A percentile compares a stretch with the other conserved stretches of the same genome.
These are phyloP conservation scores for Scheffersomyces ergatensis DNA, from an alignment of 805 yeast species.

Conservation along the genomic window DNA sequence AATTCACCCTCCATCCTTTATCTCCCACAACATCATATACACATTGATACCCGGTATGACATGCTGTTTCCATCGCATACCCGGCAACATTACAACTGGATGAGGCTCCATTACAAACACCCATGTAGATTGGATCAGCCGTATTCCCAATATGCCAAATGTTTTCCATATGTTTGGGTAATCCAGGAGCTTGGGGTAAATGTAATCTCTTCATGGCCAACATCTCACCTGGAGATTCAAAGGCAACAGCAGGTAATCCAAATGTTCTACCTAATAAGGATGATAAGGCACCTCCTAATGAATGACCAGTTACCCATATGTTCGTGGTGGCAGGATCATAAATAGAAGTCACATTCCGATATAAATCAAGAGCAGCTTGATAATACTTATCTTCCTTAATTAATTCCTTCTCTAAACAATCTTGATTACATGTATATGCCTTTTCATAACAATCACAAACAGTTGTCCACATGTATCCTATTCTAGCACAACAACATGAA, in stretches of 20 bases:
- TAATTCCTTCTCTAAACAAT: conserved; percentile 77
- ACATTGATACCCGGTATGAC: conserved; percentile 89
- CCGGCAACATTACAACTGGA: conserved; percentile 89
- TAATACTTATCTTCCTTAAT: conserved; percentile 77
- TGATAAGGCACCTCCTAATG: conserved; percentile 87
- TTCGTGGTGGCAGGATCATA: conserved; percentile 64
- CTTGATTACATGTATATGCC: conserved; percentile 84
- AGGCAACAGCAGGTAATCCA: conserved; percentile 87
- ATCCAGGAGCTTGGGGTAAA: conserved; percentile 90
- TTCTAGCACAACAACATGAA: conserved; percentile 94
- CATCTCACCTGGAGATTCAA: conserved; percentile 91
- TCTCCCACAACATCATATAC: conserved; percentile 87
- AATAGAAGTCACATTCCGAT: conserved; percentile 60
- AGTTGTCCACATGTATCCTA: conserved; percentile 87
- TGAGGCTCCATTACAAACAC: conserved; percentile 92
- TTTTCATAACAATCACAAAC: conserved; percentile 91
- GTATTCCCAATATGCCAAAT: conserved; percentile 96
- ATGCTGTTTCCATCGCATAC: conserved; percentile 94
- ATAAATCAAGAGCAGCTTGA: conserved; percentile 73
- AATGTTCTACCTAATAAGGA: conserved; percentile 81
- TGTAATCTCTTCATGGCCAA: conserved; percentile 82
- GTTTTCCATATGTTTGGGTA: conserved; percentile 72
- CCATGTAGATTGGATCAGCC: conserved; percentile 96
- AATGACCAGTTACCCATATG: conserved; percentile 94
- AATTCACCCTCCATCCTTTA: conserved; percentile 85